phyloP scores from a whole-genome alignment of 1,284 basidiomycete genomes.

The Cutaneotrichosporon curvatum region DNA sequence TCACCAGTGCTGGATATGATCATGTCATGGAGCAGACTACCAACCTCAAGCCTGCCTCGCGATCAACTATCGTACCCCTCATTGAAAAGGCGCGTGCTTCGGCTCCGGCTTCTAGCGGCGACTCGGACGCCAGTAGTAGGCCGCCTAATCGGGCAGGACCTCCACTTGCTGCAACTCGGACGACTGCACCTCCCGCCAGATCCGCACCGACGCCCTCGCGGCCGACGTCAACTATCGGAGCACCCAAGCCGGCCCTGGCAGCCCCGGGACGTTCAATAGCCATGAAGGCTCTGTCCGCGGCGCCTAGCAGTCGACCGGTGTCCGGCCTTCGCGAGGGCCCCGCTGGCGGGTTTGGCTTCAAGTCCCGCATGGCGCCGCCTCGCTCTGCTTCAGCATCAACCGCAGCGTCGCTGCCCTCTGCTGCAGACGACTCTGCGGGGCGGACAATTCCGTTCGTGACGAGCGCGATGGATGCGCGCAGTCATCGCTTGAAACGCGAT shows the following conservation, averaged over 20 bases:
- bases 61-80: slow-evolving; percentile 72
- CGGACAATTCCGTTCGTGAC: slow-evolving; percentile 55
- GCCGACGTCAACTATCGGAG: neutral
- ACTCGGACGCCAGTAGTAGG: slow-evolving; percentile 3
- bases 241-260: slow-evolving; percentile 11
- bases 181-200: slow-evolving; percentile 7
- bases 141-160: too few relatives aligned
- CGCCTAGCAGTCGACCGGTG: slow-evolving; percentile 25
- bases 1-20: slow-evolving; percentile 72
- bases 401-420: slow-evolving; percentile 15
- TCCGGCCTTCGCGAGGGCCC: slow-evolving; percentile 20
- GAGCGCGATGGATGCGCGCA: slow-evolving; percentile 67
- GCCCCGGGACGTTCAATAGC: slow-evolving; percentile 36
- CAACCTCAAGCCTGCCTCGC: slow-evolving; percentile 85
- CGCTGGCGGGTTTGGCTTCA: slow-evolving; percentile 14
- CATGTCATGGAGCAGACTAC: slow-evolving; percentile 78
- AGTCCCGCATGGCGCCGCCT: slow-evolving; percentile 19
- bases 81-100: slow-evolving; percentile 59
- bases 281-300: slow-evolving; percentile 39
- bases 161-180: too few relatives aligned
- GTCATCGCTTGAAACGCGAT: slow-evolving; percentile 68
- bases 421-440: neutral
- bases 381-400: slow-evolving; percentile 13
- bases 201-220: slow-evolving; percentile 10
- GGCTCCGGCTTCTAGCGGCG: slow-evolving; percentile 4